phyloP scores from a whole-genome alignment of 2,329 filamentous ascomycete species.

The Cyclaneusma minus region DNA sequence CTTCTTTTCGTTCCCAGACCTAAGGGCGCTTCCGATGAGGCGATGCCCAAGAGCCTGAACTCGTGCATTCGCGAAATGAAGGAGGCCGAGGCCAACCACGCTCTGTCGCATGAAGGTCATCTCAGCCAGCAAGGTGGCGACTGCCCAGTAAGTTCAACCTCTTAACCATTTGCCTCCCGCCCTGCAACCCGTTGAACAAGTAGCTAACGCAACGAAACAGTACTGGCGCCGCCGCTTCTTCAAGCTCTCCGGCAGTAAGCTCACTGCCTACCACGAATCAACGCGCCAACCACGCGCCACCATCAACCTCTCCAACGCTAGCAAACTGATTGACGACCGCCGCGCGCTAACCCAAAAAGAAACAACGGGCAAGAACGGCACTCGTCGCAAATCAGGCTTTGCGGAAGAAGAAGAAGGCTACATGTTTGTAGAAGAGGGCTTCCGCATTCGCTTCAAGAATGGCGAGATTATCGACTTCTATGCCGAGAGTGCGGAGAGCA shows the following conservation, averaged over 20 bases:
- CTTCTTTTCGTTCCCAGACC: conserved; percentile 89
- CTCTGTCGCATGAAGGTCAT: conserved; percentile 71
- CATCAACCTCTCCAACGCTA: conserved; percentile 89
- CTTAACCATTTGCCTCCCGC: background rate
- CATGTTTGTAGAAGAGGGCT: conserved; percentile 98
- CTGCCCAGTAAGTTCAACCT: conserved; percentile 63
- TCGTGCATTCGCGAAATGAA: conserved; percentile 86
- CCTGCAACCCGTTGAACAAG: too few relatives aligned
- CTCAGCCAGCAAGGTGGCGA: conserved; percentile 95
- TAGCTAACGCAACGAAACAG: conserved; percentile 33
- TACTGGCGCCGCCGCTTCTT: conserved; percentile 98
- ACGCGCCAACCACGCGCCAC: conserved; percentile 91
- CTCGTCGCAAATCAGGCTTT: conserved; percentile 83
- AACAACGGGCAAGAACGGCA: conserved; percentile 58
- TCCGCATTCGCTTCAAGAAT: conserved; percentile 96
- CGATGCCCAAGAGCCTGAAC: conserved; percentile 99
- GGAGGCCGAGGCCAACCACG: conserved; percentile 68
- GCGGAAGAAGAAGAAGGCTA: conserved; percentile 98
- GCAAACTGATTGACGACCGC: conserved; percentile 86
- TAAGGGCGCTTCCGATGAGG: conserved; percentile 72
- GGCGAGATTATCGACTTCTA: conserved; percentile 98
- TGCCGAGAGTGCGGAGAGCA: conserved; percentile 73
- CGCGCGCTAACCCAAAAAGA: conserved; percentile 71
- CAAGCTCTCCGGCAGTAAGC: conserved; percentile 76
- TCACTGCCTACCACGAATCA: conserved; percentile 92